Evolutionary conservation across 257 asterid genomes (phyloP).

Genomic region (Nicotiana benthamiana): DNA sequence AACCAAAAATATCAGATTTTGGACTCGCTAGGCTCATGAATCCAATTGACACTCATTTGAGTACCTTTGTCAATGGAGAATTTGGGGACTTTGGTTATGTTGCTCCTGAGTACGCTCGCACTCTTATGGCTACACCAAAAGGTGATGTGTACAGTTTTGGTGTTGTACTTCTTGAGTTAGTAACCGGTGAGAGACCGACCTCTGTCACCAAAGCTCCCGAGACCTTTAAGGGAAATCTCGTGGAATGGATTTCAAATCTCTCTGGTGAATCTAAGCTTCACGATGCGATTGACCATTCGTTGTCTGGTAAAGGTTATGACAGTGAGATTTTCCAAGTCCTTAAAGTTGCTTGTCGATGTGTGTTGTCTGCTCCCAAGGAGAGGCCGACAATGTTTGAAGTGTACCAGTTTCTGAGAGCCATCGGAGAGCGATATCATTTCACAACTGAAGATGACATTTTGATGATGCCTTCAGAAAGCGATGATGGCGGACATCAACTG

Average conservation of each 20-base stretch:
- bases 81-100: constrained; percentile 89
- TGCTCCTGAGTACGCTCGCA: constrained; percentile 73
- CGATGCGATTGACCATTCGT: constrained; percentile 54
- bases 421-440: constrained; percentile 58
- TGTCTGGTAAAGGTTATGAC: constrained; percentile 55
- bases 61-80: constrained; percentile 87
- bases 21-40: constrained; percentile 92
- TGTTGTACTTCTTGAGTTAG: constrained; percentile 80
- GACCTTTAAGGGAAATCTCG: constrained; percentile 70
- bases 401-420: constrained; percentile 65
- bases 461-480: constrained; percentile 42
- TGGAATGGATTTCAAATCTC: constrained; percentile 65
- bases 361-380: constrained; percentile 54
- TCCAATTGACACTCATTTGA: constrained; percentile 80
- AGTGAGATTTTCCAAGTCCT: constrained; percentile 70
- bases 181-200: constrained; percentile 59
- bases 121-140: constrained; percentile 78
- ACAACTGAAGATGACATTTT: constrained; percentile 55
- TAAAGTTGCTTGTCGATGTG: constrained; percentile 76
- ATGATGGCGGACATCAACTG: constrained; percentile 34
- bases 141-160: constrained; percentile 92
- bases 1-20: constrained; percentile 69
- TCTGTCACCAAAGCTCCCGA: constrained; percentile 55
- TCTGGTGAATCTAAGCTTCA: constrained; percentile 54
- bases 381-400: constrained; percentile 91